Evolutionary conservation across 495 filamentous ascomycete genomes (phyloP).

Genomic region (Hapsidospora chrysogenum): DNA sequence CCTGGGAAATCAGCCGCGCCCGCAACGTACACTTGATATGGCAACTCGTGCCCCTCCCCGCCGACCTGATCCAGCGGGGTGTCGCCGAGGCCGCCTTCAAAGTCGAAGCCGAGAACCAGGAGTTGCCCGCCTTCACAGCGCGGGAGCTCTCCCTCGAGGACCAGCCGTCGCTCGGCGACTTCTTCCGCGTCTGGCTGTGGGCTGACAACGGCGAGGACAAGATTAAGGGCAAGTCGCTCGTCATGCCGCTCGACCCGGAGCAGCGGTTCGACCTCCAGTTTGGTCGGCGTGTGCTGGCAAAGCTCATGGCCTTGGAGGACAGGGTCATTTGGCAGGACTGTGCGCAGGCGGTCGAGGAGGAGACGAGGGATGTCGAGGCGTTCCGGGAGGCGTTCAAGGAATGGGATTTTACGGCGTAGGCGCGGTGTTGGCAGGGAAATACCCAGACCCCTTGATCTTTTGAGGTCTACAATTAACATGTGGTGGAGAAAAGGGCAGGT

Average conservation of each 20-base stretch:
- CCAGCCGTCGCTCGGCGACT: constrained; percentile 45
- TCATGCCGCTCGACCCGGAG: constrained; percentile 27
- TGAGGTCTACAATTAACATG: too few relatives aligned
- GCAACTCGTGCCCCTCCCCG: constrained; percentile 77
- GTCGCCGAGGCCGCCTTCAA: constrained; percentile 72
- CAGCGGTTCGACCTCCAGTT: constrained; percentile 43
- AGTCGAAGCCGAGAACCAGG: constrained; percentile 62
- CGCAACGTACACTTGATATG: constrained; percentile 77
- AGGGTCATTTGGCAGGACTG: constrained; percentile 71
- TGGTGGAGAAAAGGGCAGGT: too few relatives aligned
- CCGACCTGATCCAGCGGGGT: constrained; percentile 42
- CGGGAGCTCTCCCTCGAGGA: constrained; percentile 20
- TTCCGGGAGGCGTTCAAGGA: constrained; percentile 76
- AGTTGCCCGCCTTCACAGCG: constrained; percentile 39
- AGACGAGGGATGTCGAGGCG: constrained; percentile 56
- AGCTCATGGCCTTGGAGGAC: constrained; percentile 60
- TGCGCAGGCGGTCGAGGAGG: constrained; percentile 57
- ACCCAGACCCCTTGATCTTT: too few relatives aligned
- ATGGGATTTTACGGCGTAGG: constrained; percentile 56
- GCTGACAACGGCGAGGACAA: constrained; percentile 24
- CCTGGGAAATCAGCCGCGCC: constrained; percentile 72
- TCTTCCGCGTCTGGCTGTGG: constrained; percentile 77
- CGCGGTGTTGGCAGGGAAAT: too few relatives aligned
- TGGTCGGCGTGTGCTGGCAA: constrained; percentile 68
- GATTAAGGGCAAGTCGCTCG: constrained; percentile 26